Base-by-base conservation (phyloP, 192 early-diverging fungal species). In the Chytriomyces hyalinus region DNA sequence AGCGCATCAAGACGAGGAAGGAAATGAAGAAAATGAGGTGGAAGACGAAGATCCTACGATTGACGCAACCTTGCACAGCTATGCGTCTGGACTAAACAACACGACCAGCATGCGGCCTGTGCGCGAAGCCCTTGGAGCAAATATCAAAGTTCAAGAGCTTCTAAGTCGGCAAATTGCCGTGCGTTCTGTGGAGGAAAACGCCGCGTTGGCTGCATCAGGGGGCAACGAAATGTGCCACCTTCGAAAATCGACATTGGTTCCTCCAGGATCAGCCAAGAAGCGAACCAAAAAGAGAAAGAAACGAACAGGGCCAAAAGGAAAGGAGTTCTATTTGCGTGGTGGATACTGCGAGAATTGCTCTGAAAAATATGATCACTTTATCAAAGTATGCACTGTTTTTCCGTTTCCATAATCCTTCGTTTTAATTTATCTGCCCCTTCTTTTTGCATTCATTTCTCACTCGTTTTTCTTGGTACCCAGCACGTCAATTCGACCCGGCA, bases 261-360 rank as follows among this genome's bases (percentile, higher is more conserved):
- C 48, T 20, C n/a, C 17, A 8, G 13, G 17, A 15, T 43, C 13
- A 11, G 15, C 44, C 6, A 68, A 68, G 53, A 20, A 57, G 15
- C 49, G 43, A 11, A 48, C 47, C 28, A 15, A 10, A 15, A 50
- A 17, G 69, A 71, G 22, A 26, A 9, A 26, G 36, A 53, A 49
- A 26, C 9, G 51, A 59, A n/a, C 47, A 0, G 69, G 69, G 2
- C 69, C 69, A 2, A 51, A 60, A 51, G 69, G 69, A 50, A 71
- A 71, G 26, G 69, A 71, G 26, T 71, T 71, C 57, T 71, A 71
- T 44, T 57, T 57, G 50, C 69, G 69, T 9, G 26, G 26, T 9
- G 69, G 69, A 28, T 71, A 71, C 44, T 71, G 69, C 44, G 69
- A 71, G 36, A 71, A 71, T 43, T 71, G 69, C 26, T 9, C 69